Conservation (phyloP, 2,329 filamentous ascomycete species). For the Fusarium begoniae region DNA sequence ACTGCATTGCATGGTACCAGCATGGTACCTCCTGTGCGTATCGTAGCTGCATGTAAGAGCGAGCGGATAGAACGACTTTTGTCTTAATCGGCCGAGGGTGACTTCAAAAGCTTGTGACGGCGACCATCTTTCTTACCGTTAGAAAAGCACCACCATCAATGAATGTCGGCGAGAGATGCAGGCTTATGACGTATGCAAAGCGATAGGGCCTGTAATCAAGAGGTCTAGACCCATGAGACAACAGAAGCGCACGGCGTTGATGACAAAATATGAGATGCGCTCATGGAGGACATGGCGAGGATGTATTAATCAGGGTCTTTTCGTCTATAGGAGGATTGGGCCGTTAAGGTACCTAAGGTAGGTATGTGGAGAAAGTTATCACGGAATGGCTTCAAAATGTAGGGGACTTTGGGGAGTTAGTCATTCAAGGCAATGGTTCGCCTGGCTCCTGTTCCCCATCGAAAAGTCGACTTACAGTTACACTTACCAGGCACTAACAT, state of each 20-base stretch:
- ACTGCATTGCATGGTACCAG: slow-evolving; percentile 1
- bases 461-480: background rate
- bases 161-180: background rate
- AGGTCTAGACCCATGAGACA: background rate
- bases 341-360: background rate
- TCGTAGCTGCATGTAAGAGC: slow-evolving; percentile 10
- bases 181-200: background rate
- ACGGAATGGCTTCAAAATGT: slow-evolving; percentile 24
- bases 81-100: slow-evolving; percentile 14
- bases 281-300: background rate
- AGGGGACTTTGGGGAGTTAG: slow-evolving; percentile 33
- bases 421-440: slow-evolving; percentile 35
- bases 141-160: background rate
- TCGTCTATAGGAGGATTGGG: background rate
- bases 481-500: slow-evolving; percentile 15
- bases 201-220: background rate
- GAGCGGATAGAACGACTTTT: background rate
- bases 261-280: background rate
- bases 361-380: background rate
- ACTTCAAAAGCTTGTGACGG: slow-evolving; percentile 15
- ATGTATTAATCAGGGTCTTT: background rate
- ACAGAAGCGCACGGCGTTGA: background rate
- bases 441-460: slow-evolving; percentile 9
- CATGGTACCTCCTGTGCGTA: background rate
- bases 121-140: slow-evolving; percentile 2